A percentile compares a stretch with the other conserved stretches of the same genome.
phyloP scores from a whole-genome alignment of 441 rosid species.

The Gossypium lobatum region DNA sequence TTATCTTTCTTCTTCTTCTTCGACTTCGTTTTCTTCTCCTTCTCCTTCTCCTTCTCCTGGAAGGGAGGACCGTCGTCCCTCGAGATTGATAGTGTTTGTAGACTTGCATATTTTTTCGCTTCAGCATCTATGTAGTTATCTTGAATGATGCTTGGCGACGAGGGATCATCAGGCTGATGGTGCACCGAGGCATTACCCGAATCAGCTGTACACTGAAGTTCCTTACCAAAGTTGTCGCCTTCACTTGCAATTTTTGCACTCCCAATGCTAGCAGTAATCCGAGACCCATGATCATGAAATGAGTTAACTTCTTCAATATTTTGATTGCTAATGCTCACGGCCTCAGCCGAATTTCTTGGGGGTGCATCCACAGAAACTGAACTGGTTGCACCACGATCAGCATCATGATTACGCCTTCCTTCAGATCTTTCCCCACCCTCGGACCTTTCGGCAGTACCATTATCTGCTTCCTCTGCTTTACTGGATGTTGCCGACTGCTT shows the following conservation, averaged over 20 bases:
- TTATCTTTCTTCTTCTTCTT: slow-evolving; percentile 34
- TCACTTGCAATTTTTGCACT: slow-evolving; percentile 72
- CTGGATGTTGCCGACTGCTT: slow-evolving; percentile 61
- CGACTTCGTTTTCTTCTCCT: slow-evolving; percentile 25
- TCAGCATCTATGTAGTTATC: slow-evolving; percentile 44
- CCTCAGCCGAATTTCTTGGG: slow-evolving; percentile 65
- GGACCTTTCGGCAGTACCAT: slow-evolving; percentile 64
- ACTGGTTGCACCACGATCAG: slow-evolving; percentile 57
- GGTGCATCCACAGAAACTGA: slow-evolving; percentile 97
- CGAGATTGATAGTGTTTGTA: slow-evolving; percentile 52
- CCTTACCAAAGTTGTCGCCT: slow-evolving; percentile 69
- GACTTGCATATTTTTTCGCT: slow-evolving; percentile 58
- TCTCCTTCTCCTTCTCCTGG: slow-evolving; percentile 38
- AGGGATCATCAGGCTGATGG: slow-evolving; percentile 31
- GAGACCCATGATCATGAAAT: slow-evolving; percentile 76
- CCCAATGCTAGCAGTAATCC: slow-evolving; percentile 92
- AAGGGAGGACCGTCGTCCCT: slow-evolving; percentile 30
- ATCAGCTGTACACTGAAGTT: slow-evolving; percentile 96
- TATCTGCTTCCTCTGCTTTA: slow-evolving; percentile 67
- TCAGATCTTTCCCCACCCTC: slow-evolving; percentile 45
- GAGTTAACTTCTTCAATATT: slow-evolving; percentile 91
- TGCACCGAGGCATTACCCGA: slow-evolving; percentile 55
- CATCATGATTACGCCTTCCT: slow-evolving; percentile 43
- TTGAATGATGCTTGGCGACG: slow-evolving; percentile 37
- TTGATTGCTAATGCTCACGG: slow-evolving; percentile 69